These are phyloP conservation scores for Alternaria burnsii DNA, from an alignment of 2,329 filamentous ascomycete species.

Conservation along the genomic window DNA sequence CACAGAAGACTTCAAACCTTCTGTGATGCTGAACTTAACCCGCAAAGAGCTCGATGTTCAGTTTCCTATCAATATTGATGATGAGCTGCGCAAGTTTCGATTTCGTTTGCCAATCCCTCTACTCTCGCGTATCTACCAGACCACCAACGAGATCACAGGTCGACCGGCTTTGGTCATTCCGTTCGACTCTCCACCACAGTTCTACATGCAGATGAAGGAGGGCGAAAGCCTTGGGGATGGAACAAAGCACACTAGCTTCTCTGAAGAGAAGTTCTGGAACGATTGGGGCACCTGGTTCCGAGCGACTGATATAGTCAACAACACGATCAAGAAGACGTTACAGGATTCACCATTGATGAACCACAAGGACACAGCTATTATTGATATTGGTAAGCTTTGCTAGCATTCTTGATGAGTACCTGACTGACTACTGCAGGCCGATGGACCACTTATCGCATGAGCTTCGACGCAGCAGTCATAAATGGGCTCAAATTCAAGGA, in stretches of 20 bases:
- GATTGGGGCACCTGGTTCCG: constrained; percentile 68
- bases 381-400: constrained; percentile 64
- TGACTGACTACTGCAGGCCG: constrained; percentile 53
- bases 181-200: constrained; percentile 53
- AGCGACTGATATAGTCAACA: constrained; percentile 68
- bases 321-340: constrained; percentile 35
- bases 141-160: constrained; percentile 12
- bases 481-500: constrained; percentile 49
- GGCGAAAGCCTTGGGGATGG: constrained; percentile 17
- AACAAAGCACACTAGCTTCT: constrained; percentile 20
- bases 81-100: constrained; percentile 43
- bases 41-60: constrained; percentile 56
- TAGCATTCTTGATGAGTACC: too few species aligned
- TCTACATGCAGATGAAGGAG: constrained; percentile 49
- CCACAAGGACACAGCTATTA: constrained; percentile 59
- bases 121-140: constrained; percentile 52
- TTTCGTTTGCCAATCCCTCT: constrained; percentile 58
- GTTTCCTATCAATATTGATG: constrained; percentile 50
- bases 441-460: constrained; percentile 69
- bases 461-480: constrained; percentile 52
- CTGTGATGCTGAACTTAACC: constrained; percentile 54
- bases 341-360: constrained; percentile 36
- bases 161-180: constrained; percentile 43
- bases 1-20: too few species aligned
- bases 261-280: constrained; percentile 58